Conservation (phyloP, 352 stramenopile species). For the Phytophthora kernoviae region DNA sequence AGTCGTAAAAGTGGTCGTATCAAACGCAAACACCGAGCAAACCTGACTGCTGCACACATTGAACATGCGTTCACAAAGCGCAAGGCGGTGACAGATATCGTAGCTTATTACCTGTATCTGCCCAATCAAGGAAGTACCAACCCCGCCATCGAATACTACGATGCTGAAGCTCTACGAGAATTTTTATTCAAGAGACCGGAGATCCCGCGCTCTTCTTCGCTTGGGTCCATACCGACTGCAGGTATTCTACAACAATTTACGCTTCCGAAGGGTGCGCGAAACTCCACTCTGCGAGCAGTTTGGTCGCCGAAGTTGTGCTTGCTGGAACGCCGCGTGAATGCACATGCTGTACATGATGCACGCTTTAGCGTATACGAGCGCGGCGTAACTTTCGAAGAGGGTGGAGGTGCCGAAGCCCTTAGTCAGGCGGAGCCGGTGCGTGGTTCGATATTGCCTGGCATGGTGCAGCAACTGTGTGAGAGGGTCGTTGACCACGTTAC, state of each 20-base stretch:
- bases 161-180: constrained; percentile 82
- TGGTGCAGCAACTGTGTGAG: constrained; percentile 93
- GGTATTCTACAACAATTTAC: constrained; percentile 96
- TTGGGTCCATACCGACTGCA: constrained; percentile 46
- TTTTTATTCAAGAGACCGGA: constrained; percentile 95
- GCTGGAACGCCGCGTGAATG: constrained; percentile 92
- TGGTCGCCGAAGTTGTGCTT: constrained; percentile 97
- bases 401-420: constrained; percentile 84
- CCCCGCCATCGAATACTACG: constrained; percentile 94
- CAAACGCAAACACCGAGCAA: constrained; percentile 92
- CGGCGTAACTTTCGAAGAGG: constrained; percentile 93
- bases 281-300: constrained; percentile 91
- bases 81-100: constrained; percentile 79
- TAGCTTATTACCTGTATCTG: constrained; percentile 92
- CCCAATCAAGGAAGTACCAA: constrained; percentile 13
- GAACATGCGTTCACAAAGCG: constrained; percentile 94
- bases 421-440: constrained; percentile 87
- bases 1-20: constrained; percentile 78
- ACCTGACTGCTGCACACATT: constrained; percentile 92
- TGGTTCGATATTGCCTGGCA: constrained; percentile 88
- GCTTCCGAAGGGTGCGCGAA: constrained; percentile 90
- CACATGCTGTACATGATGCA: constrained; percentile 89
- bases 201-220: constrained; percentile 34
- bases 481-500: constrained; percentile 93
- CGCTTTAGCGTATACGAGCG: constrained; percentile 94